Evolutionary conservation across 2,329 filamentous ascomycete genomes (phyloP), one percentile per base, ranked within the genome.

Genomic region (Sphaerulina vaccinii): DNA sequence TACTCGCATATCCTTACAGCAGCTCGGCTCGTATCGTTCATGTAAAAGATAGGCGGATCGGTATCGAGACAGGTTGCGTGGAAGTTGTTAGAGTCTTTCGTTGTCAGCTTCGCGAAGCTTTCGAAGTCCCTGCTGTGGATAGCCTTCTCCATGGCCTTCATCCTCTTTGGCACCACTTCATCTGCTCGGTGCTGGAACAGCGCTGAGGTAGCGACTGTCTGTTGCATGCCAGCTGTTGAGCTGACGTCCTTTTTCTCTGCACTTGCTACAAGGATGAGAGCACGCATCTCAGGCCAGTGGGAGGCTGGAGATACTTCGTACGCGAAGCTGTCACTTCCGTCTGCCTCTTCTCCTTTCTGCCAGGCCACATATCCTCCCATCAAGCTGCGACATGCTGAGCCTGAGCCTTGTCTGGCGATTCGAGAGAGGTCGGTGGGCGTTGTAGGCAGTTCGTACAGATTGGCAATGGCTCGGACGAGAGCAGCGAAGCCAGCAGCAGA

Each of bases 351-450:
- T 27, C 93, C 93, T 72, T 86, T 86, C 61, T 91, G 82, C 93
- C 93, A 99, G 22, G 90, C 92, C 24, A 96, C 93, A 67, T 96
- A 99, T 16, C 93, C 93, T 52, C 92, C 92, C 68, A 97, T 95
- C 58, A 99, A 75, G 65, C 86, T 91, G 52, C 93, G 85, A 75
- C 93, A 99, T 35, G 95, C 93, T 3, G 90, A 96, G 27, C 95
- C 93, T 11, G 90, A 96, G 36, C 93, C 93, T 71, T 97, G 93
- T 51, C 95, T 81, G 3, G 93, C 93, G 62, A 99, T 90, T 55
- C 89, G 78, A 49, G 87, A 93, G 23, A 99, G 84, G 58, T 96
- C 88, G 1, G 87, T 85, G 0, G 91, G 87, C 0, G 85, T 84
- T 0, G 53, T 58, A 54, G 90, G 85, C 5, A 99, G 83, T 69